Evolutionary conservation across 768 basidiomycete species (phyloP).

Genomic region (Lactarius evosmus): DNA sequence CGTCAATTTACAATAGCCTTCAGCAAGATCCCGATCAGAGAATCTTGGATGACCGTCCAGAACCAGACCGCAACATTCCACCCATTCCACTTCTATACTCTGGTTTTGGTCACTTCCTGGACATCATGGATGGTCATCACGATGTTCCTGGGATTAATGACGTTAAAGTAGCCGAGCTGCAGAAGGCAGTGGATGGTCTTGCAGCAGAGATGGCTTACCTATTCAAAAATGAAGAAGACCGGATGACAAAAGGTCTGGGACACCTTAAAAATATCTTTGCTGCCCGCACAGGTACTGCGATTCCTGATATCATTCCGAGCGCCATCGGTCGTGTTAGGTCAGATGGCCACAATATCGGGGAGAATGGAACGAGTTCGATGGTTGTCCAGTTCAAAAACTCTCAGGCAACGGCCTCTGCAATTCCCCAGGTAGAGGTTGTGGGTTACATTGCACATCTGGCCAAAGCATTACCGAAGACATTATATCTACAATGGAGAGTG

Average conservation of each 20-base stretch:
- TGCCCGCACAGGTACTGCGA: rapidly evolving
- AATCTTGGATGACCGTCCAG: neutral
- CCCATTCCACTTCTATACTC: neutral
- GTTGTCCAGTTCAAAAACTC: neutral
- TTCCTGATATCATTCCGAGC: neutral
- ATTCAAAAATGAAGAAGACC: neutral
- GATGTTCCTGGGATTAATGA: neutral
- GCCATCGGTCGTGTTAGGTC: neutral
- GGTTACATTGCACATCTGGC: neutral
- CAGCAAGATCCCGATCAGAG: neutral
- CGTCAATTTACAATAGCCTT: neutral
- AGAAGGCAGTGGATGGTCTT: neutral
- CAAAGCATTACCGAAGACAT: neutral
- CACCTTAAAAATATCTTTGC: neutral
- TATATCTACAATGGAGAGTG: neutral
- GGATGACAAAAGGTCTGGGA: neutral
- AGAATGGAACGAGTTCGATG: neutral
- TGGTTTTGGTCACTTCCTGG: neutral
- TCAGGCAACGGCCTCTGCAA: neutral
- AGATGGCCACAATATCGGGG: neutral
- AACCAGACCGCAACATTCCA: neutral
- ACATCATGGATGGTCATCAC: neutral
- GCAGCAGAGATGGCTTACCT: neutral
- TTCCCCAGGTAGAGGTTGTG: neutral
- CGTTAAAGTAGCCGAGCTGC: neutral